Percentiles rank a stretch among this genome's conserved stretches.
Conservation (phyloP, 2,329 filamentous ascomycete genomes). For the Pseudocercospora fuligena region DNA sequence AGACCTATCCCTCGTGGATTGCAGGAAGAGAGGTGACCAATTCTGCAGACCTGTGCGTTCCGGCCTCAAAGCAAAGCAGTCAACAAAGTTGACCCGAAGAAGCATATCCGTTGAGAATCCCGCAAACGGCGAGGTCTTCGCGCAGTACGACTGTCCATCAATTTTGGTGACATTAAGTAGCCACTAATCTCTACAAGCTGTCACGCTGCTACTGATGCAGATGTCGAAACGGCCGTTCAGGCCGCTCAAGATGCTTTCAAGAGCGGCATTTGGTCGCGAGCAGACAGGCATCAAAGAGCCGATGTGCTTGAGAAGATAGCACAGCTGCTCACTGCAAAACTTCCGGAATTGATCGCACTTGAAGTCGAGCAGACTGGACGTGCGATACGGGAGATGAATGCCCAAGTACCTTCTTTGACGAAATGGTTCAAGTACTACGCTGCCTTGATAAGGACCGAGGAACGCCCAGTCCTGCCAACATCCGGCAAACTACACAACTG, state of each 20-base stretch:
- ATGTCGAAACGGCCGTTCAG: constrained; percentile 72
- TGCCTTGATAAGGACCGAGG: constrained; percentile 68
- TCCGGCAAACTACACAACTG: constrained; percentile 57
- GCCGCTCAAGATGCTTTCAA: constrained; percentile 72
- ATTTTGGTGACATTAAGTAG: neutral
- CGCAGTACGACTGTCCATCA: constrained; percentile 43
- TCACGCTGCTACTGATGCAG: constrained; percentile 67
- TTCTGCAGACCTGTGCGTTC: constrained; percentile 8
- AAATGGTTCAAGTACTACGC: constrained; percentile 77
- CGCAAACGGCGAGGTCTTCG: constrained; percentile 58
- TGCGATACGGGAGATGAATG: constrained; percentile 70
- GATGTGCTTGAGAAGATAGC: constrained; percentile 67
- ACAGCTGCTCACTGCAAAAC: constrained; percentile 55
- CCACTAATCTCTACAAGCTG: constrained; percentile 44
- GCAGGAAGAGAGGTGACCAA: constrained; percentile 12
- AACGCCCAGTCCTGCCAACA: constrained; percentile 69
- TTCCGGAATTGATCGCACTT: constrained; percentile 63
- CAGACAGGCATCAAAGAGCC: constrained; percentile 62
- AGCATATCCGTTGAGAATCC: constrained; percentile 62
- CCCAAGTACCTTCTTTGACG: constrained; percentile 68
- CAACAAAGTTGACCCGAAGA: neutral
- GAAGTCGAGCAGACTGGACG: constrained; percentile 73
- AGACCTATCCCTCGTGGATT: constrained; percentile 14
- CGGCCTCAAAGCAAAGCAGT: neutral
- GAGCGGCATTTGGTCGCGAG: constrained; percentile 63